These are phyloP conservation scores for Iris macrosiphon DNA, from an alignment of 106 monocot species.

Conservation along the genomic window DNA sequence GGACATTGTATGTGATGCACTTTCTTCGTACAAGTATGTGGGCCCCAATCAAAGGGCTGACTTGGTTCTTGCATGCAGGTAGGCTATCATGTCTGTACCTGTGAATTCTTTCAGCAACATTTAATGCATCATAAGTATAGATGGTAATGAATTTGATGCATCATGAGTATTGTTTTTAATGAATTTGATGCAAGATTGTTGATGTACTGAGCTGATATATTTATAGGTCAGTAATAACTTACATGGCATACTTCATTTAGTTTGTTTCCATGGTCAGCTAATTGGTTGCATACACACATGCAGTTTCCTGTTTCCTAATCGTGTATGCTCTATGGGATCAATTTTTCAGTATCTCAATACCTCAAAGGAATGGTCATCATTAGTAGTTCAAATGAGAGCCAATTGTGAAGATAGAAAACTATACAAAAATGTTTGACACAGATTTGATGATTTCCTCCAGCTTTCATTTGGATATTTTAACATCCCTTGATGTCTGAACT, in stretches of 20 bases:
- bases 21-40: conserved; percentile 81
- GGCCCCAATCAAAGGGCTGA: conserved; percentile 87
- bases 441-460: too few species aligned
- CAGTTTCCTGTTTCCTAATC: too few species aligned
- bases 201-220: background rate
- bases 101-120: background rate
- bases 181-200: background rate
- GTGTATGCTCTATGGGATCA: too few species aligned
- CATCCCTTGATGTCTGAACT: too few species aligned
- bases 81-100: background rate
- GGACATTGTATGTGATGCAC: conserved; percentile 67
- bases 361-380: too few species aligned
- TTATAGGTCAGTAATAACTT: background rate
- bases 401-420: too few species aligned
- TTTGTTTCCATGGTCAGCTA: background rate
- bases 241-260: background rate
- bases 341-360: too few species aligned
- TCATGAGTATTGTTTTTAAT: too few species aligned
- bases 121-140: background rate
- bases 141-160: background rate
- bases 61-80: conserved; percentile 91
- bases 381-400: too few species aligned
- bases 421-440: too few species aligned
- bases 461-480: too few species aligned
- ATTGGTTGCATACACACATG: too few species aligned